Base-by-base conservation (phyloP, 208 protist genomes). In the Leishmania tarentolae region DNA sequence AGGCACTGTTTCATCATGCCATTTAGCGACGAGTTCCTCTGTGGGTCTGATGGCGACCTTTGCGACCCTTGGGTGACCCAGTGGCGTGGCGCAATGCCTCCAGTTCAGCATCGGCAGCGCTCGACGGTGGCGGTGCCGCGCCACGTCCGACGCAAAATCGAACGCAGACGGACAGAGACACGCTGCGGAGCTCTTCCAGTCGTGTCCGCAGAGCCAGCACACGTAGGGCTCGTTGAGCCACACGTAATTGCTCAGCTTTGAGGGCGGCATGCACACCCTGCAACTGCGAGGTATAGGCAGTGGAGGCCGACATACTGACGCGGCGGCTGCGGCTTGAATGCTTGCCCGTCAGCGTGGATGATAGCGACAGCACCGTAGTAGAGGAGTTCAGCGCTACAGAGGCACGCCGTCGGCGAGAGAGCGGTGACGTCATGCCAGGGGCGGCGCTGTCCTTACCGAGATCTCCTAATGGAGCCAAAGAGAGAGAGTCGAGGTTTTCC, bases 101-200 rank as follows among this genome's bases (percentile, higher is more conserved):
- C 42, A 87, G 61, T 42, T 82, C 79, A 7, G 76, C 80, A 47
- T 88, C 86, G 21, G 76, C 84, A 19, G 69, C 61, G 11, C 46
- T 56, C 63, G 59, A n/a, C 6, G 81, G 86, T 35, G 85, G 84
- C 59, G 78, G 57, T 7, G 84, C 56, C 37, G 74, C 77, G 21
- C 90, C 90, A 24, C 90, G 81, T 1, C 90, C 90, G n/a, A 93
- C 56, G n/a, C 77, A 78, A 42, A 93, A 79, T 40, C 82, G 83
- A 42, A 79, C 76, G 69, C 90, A 82, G 13, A 88, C 70, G 50
- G 74, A 79, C n/a, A 87, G 73, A 68, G 68, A 68, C 78, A 73
- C 86, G 37, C 21, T 42, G 0, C 47, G 19, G 52, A 90, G 46
- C 76, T 90, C 84, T 24, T 17, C 47, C 44, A 90, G 82, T 9